phyloP scores from a whole-genome alignment of 2,329 filamentous ascomycete genomes.

The Aspergillus novoparasiticus region DNA sequence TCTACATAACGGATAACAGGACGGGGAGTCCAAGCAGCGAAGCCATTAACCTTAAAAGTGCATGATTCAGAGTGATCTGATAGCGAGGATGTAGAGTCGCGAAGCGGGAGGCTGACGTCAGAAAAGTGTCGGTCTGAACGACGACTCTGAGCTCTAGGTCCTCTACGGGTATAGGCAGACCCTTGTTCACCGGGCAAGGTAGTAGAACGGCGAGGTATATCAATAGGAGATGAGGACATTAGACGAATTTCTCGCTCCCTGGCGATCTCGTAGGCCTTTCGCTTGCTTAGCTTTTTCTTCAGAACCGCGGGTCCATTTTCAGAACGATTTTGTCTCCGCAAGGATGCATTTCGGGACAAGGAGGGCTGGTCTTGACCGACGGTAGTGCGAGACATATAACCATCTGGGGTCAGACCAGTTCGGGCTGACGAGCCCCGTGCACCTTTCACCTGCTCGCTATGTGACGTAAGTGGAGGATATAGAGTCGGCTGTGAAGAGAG shows the following conservation, averaged over 20 bases:
- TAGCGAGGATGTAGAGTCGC: slow-evolving; percentile 74
- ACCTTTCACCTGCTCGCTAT: slow-evolving; percentile 23
- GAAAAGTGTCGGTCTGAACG: slow-evolving; percentile 66
- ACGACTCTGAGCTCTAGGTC: slow-evolving; percentile 52
- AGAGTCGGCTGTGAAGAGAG: slow-evolving; percentile 17
- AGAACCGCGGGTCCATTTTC: slow-evolving; percentile 59
- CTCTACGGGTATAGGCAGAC: slow-evolving; percentile 55
- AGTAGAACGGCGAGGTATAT: slow-evolving; percentile 62
- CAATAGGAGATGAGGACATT: slow-evolving; percentile 71
- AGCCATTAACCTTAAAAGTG: slow-evolving; percentile 76
- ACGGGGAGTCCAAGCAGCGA: slow-evolving; percentile 81
- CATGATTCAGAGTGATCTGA: slow-evolving; percentile 74
- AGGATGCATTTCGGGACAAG: slow-evolving; percentile 51
- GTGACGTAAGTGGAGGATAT: slow-evolving; percentile 25
- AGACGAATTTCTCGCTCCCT: slow-evolving; percentile 87
- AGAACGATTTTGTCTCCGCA: slow-evolving; percentile 60
- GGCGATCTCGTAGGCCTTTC: slow-evolving; percentile 71
- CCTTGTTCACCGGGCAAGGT: slow-evolving; percentile 63
- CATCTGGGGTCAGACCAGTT: slow-evolving; percentile 18
- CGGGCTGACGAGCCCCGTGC: slow-evolving; percentile 12
- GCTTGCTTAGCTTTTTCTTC: slow-evolving; percentile 75
- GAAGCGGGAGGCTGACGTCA: slow-evolving; percentile 73
- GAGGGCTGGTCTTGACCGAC: slow-evolving; percentile 43
- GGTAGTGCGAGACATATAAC: slow-evolving; percentile 39
- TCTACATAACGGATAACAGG: slow-evolving; percentile 78